Evolutionary conservation across 2,329 filamentous ascomycete genomes (phyloP), one percentile per base, ranked within the genome.

Genomic region (Thermomyces lanuginosus): DNA sequence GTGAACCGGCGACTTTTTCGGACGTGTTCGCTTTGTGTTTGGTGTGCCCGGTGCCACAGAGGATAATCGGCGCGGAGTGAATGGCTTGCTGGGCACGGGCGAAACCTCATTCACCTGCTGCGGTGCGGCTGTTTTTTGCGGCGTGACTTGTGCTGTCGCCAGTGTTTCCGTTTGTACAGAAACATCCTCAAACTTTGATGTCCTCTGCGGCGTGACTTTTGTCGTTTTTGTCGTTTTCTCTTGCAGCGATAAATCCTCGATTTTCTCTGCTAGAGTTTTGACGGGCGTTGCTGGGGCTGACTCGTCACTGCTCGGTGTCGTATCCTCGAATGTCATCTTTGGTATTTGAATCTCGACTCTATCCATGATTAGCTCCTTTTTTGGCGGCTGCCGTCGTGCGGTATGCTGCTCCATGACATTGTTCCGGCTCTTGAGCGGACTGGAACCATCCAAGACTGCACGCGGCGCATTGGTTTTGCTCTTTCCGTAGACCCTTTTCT

Each of bases 311-410:
- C 14, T 3, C 16, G 22, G 5, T 4, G 2, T 6, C 10, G 12
- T 17, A 9, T 32, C 26, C 16, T 29, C 19, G 18, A 53, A 41
- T 6, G 26, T 40, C 9, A 51, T 35, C 16, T 36, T 30, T 7
- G 47, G 44, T 25, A 53, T 15, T 28, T 45, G 48, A 3, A 29
- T 22, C 29, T 44, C 29, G 9, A 35, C 20, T 10, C n/a, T n/a
- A n/a, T 32, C 24, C 12, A 24, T 17, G 4, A 30, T 33, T 6
- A n/a, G n/a, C n/a, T n/a, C n/a, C n/a, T n/a, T n/a, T n/a, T n/a
- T n/a, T n/a, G n/a, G n/a, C n/a, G n/a, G n/a, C n/a, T n/a, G n/a
- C n/a, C n/a, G n/a, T n/a, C n/a, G n/a, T n/a, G n/a, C 9, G 8
- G 16, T 17, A 4, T 5, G 16, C n/a, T 27, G 16, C 10, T 14